A percentile compares a stretch with the other conserved stretches of the same genome.
These are phyloP conservation scores for Acanthamoeba sp. DNA, from an alignment of 208 protist genomes.

Conservation along the genomic window DNA sequence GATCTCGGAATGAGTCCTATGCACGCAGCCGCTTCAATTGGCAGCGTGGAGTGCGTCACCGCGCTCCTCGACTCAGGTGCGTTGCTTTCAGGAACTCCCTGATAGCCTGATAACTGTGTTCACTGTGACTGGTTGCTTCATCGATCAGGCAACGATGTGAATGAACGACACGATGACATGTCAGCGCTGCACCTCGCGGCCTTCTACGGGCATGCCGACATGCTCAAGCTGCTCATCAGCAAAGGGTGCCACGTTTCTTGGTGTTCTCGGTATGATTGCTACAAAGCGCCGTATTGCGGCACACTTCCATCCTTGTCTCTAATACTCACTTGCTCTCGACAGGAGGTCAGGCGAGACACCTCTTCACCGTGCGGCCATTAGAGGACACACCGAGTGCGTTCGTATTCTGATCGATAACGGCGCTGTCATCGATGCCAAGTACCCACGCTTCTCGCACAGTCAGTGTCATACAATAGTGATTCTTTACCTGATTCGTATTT, in stretches of 20 bases:
- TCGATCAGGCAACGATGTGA: neutral
- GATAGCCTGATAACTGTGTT: neutral
- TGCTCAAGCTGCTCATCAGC: conserved; percentile 32
- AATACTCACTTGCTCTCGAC: neutral
- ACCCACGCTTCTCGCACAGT: neutral
- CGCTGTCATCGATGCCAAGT: conserved; percentile 44
- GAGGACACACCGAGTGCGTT: conserved; percentile 36
- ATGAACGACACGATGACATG: conserved; percentile 41
- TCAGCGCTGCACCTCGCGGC: conserved; percentile 47
- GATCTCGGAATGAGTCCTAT: conserved; percentile 17
- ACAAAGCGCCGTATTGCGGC: neutral
- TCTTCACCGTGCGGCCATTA: neutral
- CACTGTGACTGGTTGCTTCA: neutral
- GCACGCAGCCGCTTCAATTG: neutral
- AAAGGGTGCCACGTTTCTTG: conserved; percentile 32
- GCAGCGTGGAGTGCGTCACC: conserved; percentile 36
- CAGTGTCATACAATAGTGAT: too few species aligned
- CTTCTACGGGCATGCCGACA: conserved; percentile 54
- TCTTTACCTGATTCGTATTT: too few species aligned
- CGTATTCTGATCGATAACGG: conserved; percentile 1
- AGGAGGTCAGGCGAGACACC: conserved; percentile 44
- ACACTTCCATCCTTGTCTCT: neutral
- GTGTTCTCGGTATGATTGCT: neutral
- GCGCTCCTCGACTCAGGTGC: conserved; percentile 40
- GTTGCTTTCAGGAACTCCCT: neutral